phyloP scores from a whole-genome alignment of 78 protist genomes.

The Dictyostelium brefeldianum region DNA sequence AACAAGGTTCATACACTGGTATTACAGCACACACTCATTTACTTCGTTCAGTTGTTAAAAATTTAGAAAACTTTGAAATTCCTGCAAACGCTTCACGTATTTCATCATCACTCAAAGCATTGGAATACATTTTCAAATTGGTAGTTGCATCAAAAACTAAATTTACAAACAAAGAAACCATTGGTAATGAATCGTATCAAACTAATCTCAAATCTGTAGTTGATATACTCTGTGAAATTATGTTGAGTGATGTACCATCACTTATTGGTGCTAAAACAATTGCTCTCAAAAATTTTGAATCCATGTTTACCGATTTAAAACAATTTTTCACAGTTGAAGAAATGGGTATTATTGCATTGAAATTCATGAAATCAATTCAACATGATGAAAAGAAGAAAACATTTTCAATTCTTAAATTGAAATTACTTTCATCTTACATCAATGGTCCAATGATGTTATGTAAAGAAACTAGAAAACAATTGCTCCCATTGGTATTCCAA shows the following conservation, averaged over 20 bases:
- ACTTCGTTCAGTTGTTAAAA: slow-evolving; percentile 62
- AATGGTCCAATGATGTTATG: slow-evolving; percentile 66
- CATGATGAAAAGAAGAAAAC: slow-evolving; percentile 69
- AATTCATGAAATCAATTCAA: slow-evolving; percentile 68
- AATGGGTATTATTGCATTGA: slow-evolving; percentile 69
- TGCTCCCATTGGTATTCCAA: slow-evolving; percentile 65
- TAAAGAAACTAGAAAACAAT: slow-evolving; percentile 64
- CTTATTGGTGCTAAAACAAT: slow-evolving; percentile 77
- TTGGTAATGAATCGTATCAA: slow-evolving; percentile 42
- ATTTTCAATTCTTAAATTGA: slow-evolving; percentile 50
- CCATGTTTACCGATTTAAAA: slow-evolving; percentile 70
- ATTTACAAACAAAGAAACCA: slow-evolving; percentile 41
- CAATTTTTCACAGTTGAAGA: slow-evolving; percentile 64
- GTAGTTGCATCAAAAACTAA: slow-evolving; percentile 57
- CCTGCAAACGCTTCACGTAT: slow-evolving; percentile 61
- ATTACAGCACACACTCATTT: slow-evolving; percentile 67
- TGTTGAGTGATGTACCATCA: slow-evolving; percentile 54
- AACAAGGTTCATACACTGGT: not conserved
- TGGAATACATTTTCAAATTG: slow-evolving; percentile 71
- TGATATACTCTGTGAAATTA: slow-evolving; percentile 74
- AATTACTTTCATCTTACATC: slow-evolving; percentile 47
- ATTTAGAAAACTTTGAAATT: slow-evolving; percentile 70
- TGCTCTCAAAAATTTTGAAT: slow-evolving; percentile 66
- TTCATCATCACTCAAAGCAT: slow-evolving; percentile 59
- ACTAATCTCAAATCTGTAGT: slow-evolving; percentile 64